Base-by-base conservation (phyloP, 2,329 filamentous ascomycete genomes). In the Graphium sp. region DNA sequence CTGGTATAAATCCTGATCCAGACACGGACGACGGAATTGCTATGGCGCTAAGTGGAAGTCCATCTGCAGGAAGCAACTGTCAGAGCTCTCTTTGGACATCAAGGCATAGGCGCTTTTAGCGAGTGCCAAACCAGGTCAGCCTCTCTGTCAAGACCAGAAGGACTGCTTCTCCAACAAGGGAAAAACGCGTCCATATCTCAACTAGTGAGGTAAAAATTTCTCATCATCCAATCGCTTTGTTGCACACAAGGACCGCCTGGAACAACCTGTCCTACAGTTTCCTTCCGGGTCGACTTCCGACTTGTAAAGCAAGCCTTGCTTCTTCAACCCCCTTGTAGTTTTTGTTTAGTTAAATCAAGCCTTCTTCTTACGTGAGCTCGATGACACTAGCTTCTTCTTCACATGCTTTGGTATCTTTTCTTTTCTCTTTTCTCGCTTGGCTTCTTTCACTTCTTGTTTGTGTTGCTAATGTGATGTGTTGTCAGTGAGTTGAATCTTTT, bases 341-440 rank as follows among this genome's bases (percentile, higher is more conserved):
- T 58, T 66, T n/a, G n/a, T n/a, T n/a, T n/a, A n/a, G n/a, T n/a
- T n/a, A n/a, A n/a, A n/a, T 48, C 18, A 27, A 15, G 28, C 29
- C 15, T 67, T 75, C 56, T 79, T 77, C 44, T 66, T 70, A 39
- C 70, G 59, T 32, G 69, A 60, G 11, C 64, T 62, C 36, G 60
- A 59, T 32, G 63, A 66, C 16, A 92, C 69, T 33, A 92, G 53
- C 48, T 78, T 81, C 62, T 94, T 95, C 66, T 98, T 98, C 19
- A 93, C 39, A 47, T 91, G 74, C 56, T 98, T 98, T 1, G 89
- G 87, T 55, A 98, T 92, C 62, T 98, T 98, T 4, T 81, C 79
- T 51, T 87, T 82, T 34, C 89, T 63, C 59, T 91, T 84, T 51
- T 94, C 85, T 20, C 83, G 74, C 58, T 93, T 94, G 44, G 85